A percentile compares a stretch with the other conserved stretches of the same genome.
Evolutionary conservation across 2,329 filamentous ascomycete genomes (phyloP).

Genomic region (Xenoacremonium recifei): DNA sequence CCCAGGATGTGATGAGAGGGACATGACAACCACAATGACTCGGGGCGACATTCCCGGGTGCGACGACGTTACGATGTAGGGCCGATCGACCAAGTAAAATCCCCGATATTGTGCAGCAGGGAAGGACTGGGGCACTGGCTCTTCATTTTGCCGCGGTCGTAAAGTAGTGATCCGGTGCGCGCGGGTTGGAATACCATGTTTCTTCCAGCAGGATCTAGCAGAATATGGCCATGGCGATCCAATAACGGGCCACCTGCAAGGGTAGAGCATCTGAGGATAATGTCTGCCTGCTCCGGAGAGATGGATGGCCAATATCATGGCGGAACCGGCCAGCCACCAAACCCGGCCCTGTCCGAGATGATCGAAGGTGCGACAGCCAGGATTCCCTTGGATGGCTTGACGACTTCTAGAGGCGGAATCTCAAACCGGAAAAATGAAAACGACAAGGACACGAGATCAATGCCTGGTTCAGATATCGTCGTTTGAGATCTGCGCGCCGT

Average conservation of each 20-base stretch:
- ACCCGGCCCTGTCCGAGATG: constrained; percentile 22
- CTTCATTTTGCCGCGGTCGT: constrained; percentile 7
- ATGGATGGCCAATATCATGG: constrained; percentile 6
- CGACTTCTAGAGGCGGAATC: constrained; percentile 3
- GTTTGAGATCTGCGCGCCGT: neutral
- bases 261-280: constrained; percentile 6
- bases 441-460: neutral
- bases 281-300: constrained; percentile 3
- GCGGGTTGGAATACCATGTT: constrained; percentile 3
- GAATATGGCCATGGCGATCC: neutral
- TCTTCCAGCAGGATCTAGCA: constrained; percentile 3
- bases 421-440: too few species aligned
- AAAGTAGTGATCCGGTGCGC: too few species aligned
- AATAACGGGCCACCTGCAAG: neutral
- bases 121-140: too few species aligned
- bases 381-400: constrained; percentile 8
- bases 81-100: too few species aligned
- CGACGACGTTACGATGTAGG: too few species aligned
- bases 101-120: too few species aligned
- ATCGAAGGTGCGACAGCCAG: constrained; percentile 13
- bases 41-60: too few species aligned
- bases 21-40: too few species aligned
- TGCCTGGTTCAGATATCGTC: neutral
- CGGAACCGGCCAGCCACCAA: neutral
- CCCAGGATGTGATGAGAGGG: too few species aligned